A percentile compares a stretch with the other conserved stretches of the same genome.
These are phyloP conservation scores for Salvia miltiorrhiza DNA, from an alignment of 257 asterid species.

Conservation along the genomic window DNA sequence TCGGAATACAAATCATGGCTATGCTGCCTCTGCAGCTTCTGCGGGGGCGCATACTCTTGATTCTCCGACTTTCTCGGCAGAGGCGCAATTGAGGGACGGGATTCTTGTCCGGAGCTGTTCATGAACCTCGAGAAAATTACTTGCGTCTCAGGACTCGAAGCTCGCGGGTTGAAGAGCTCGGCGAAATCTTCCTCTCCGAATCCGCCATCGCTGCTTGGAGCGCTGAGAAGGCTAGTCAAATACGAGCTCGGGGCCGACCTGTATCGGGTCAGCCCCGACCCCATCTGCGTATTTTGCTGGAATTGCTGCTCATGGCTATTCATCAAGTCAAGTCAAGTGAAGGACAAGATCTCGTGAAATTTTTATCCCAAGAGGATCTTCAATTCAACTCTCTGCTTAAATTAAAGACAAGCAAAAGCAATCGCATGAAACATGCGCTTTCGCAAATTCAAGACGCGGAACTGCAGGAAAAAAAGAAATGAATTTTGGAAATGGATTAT, in stretches of 20 bases:
- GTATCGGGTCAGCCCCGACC: conserved; percentile 61
- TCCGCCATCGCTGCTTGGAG: conserved; percentile 31
- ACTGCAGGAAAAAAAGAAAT: not conserved
- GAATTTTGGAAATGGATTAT: not conserved
- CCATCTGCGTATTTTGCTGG: conserved; percentile 25
- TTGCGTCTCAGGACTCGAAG: conserved; percentile 42
- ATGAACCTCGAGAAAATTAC: conserved; percentile 37
- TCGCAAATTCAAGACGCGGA: not conserved
- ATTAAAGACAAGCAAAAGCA: not conserved
- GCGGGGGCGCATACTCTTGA: not conserved
- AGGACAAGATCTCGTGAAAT: not conserved
- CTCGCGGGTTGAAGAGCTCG: conserved; percentile 46
- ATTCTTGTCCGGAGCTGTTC: conserved; percentile 10
- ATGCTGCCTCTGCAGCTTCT: conserved; percentile 11
- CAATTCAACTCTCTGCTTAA: not conserved
- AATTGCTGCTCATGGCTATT: conserved; percentile 18
- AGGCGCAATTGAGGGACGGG: not conserved
- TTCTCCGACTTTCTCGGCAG: not conserved
- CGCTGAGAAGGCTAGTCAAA: conserved; percentile 41
- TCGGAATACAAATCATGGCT: conserved; percentile 31
- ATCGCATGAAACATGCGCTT: not conserved
- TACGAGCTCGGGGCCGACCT: conserved; percentile 88
- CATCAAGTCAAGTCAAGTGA: conserved; percentile 21
- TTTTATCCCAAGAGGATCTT: too few relatives aligned
- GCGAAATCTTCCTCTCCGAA: conserved; percentile 57